phyloP scores from a whole-genome alignment of 768 basidiomycete species.

The Termitomyces titanicus region DNA sequence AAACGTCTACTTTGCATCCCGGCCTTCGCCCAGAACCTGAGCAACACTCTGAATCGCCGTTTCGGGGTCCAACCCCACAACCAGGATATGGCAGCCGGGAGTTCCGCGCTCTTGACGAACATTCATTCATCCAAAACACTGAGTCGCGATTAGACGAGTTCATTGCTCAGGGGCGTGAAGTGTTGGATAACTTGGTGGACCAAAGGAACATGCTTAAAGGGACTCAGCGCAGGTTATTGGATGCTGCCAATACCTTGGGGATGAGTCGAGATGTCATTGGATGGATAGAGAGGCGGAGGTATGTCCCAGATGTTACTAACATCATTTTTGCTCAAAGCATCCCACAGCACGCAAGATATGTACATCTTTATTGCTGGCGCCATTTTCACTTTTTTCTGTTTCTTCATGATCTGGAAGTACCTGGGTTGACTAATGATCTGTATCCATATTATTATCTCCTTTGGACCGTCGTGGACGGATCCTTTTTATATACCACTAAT shows the following conservation, averaged over 20 bases:
- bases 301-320: conserved; percentile 19
- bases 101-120: conserved; percentile 80
- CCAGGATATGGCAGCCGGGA: conserved; percentile 59
- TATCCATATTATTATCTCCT: neutral
- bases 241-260: conserved; percentile 92
- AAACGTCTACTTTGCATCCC: conserved; percentile 51
- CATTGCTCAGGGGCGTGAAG: conserved; percentile 87
- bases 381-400: conserved; percentile 86
- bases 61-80: conserved; percentile 56
- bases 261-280: conserved; percentile 92
- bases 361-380: conserved; percentile 89
- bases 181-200: conserved; percentile 87
- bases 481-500: conserved; percentile 17
- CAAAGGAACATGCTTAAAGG: conserved; percentile 94
- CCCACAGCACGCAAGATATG: conserved; percentile 83
- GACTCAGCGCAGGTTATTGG: conserved; percentile 81
- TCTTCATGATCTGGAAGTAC: conserved; percentile 91
- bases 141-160: conserved; percentile 85
- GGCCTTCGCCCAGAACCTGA: conserved; percentile 46
- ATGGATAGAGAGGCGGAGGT: conserved; percentile 97
- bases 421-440: conserved; percentile 48
- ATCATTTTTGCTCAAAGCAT: conserved; percentile 1
- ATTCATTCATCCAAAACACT: conserved; percentile 83
- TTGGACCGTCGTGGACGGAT: conserved; percentile 7
- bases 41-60: conserved; percentile 78